Evolutionary conservation across 2,329 filamentous ascomycete species (phyloP), one percentile per base, ranked within the genome.

Genomic region (Epichloe coenophiala): DNA sequence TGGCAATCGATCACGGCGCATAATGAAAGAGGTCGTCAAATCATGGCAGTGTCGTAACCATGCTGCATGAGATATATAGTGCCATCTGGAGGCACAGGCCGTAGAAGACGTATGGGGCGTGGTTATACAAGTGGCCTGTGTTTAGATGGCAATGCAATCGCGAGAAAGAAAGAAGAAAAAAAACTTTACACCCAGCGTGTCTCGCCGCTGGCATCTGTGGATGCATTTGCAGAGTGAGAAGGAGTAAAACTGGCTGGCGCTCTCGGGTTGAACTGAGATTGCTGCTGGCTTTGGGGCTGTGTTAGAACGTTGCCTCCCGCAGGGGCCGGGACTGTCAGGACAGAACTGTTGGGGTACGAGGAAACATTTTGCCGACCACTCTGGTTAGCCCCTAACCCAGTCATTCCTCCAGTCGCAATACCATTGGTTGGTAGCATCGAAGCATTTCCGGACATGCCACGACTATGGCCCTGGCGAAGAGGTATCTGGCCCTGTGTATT

Each of bases 401-500:
- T 43, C 33, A 59, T 49, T 38, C 57, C 57, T 35, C 61, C 62
- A 39, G 57, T 63, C 41, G 55, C 36, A n/a, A 51, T 43, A 4
- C 59, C 61, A 49, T 64, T 65, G 44, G 53, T 53, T 17, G 59
- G 60, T 27, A 71, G 54, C 43, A 72, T 64, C 12, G 68, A 58
- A 4, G 63, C 61, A 49, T 61, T 69, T 51, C 66, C 70, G 45
- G 69, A 65, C 57, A 73, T 63, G 56, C 62, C 65, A 40, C 75
- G 74, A 56, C 60, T 60, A 57, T 72, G 70, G 46, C 60, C 53
- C 39, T 69, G 61, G 13, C 75, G 75, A 31, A 77, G 59, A 4
- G 73, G 64, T 39, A 79, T 71, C 62, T 81, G 78, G 13, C 76
- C 75, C 53, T 75, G 70, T 1, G 73, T 73, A 41, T 71, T 62